phyloP scores from a whole-genome alignment of 2,329 filamentous ascomycete species.

The Neofusicoccum parvum region DNA sequence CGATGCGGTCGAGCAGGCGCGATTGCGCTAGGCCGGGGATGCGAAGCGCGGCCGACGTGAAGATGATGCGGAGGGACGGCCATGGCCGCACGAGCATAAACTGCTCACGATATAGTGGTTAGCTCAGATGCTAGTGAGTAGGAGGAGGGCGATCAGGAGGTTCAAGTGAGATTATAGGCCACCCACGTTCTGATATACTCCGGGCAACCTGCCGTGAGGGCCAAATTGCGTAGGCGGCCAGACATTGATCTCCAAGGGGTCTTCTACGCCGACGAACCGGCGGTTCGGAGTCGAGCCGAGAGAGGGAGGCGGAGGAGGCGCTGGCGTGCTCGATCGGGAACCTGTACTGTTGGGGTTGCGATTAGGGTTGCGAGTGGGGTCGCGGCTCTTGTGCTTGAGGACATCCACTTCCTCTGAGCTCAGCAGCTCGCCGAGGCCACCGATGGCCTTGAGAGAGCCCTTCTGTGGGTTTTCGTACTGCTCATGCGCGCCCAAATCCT shows the following conservation, averaged over 20 bases:
- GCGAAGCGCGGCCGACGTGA: slow-evolving; percentile 49
- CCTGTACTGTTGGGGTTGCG: slow-evolving; percentile 44
- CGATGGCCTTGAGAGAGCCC: slow-evolving; percentile 28
- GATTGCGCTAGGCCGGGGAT: slow-evolving; percentile 50
- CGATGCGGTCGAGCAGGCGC: slow-evolving; percentile 47
- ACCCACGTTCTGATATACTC: slow-evolving; percentile 59
- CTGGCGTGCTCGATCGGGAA: slow-evolving; percentile 52
- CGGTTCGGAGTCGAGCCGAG: slow-evolving; percentile 41
- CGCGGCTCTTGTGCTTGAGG: slow-evolving; percentile 62
- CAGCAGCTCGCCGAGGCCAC: slow-evolving; percentile 33
- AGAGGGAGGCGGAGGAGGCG: slow-evolving; percentile 54
- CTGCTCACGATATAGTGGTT: slow-evolving; percentile 26
- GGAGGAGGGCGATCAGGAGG: not conserved
- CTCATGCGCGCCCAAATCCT: slow-evolving; percentile 23
- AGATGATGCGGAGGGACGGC: slow-evolving; percentile 49
- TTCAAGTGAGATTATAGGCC: not conserved
- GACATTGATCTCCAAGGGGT: slow-evolving; percentile 27
- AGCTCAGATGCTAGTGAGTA: not conserved
- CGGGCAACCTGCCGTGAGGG: slow-evolving; percentile 44
- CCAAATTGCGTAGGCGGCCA: slow-evolving; percentile 40
- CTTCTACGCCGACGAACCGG: slow-evolving; percentile 40
- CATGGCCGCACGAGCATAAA: slow-evolving; percentile 50
- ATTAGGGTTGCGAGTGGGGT: slow-evolving; percentile 31
- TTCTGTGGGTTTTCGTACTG: slow-evolving; percentile 22
- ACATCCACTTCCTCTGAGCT: slow-evolving; percentile 45